A percentile compares a stretch with the other conserved stretches of the same genome.
phyloP scores from a whole-genome alignment of 331 rosid species.

The Malus hybrid region DNA sequence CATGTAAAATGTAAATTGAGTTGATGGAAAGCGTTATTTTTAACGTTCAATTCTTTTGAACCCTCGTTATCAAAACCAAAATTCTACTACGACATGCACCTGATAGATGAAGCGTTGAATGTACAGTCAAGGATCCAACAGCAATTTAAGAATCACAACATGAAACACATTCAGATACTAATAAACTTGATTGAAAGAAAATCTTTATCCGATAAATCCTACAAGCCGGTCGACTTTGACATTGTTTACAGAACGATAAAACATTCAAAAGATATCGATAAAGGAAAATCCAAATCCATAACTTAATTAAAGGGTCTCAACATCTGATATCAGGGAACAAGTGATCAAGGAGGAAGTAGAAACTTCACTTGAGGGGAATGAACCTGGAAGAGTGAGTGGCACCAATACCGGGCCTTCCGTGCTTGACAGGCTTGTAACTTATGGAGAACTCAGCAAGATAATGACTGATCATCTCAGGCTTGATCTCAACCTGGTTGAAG shows the following conservation, averaged over 20 bases:
- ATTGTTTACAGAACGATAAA: constrained; percentile 3
- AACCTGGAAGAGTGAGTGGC: constrained; percentile 57
- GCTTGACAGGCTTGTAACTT: constrained; percentile 89
- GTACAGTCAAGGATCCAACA: no score
- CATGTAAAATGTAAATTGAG: not conserved
- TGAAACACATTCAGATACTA: not conserved
- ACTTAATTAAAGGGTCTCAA: not conserved
- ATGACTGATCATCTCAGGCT: constrained; percentile 80
- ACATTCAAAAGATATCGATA: not conserved
- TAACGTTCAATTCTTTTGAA: not conserved
- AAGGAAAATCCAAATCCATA: not conserved
- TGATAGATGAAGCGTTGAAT: not conserved
- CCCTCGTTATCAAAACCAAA: not conserved
- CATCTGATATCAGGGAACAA: not conserved
- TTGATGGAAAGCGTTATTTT: not conserved
- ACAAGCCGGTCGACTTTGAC: not conserved
- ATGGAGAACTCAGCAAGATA: constrained; percentile 88
- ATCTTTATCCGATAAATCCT: not conserved
- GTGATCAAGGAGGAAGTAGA: not conserved
- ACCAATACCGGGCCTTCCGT: constrained; percentile 43
- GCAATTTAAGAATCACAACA: not conserved
- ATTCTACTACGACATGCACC: not conserved
- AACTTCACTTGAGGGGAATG: constrained; percentile 65
- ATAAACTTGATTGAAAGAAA: not conserved
- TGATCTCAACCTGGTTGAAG: constrained; percentile 84